Conservation (phyloP, 352 stramenopile species). For the Pythium sp. region DNA sequence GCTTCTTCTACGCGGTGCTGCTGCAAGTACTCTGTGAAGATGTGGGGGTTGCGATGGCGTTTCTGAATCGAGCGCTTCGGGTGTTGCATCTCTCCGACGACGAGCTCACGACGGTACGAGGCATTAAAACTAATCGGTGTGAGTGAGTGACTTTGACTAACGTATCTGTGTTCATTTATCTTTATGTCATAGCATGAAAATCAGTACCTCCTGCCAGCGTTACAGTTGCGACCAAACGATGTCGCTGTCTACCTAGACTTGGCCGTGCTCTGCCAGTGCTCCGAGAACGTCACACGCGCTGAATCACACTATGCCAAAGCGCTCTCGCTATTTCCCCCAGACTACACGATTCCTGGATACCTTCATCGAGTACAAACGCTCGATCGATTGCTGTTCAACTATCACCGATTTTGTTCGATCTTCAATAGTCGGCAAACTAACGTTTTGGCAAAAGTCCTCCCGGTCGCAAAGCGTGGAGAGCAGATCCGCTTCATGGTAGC, state of each 20-base stretch:
- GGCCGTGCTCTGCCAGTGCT: conserved; percentile 56
- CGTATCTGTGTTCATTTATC: neutral
- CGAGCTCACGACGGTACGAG: conserved; percentile 31
- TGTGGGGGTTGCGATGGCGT: conserved; percentile 31
- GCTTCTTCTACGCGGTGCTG: conserved; percentile 40
- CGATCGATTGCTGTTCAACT: conserved; percentile 62
- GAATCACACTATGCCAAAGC: conserved; percentile 52
- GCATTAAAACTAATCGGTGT: neutral
- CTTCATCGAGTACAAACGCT: conserved; percentile 55
- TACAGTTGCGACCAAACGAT: conserved; percentile 52
- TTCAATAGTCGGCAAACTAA: conserved; percentile 58
- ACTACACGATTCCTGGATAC: conserved; percentile 61
- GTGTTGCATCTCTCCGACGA: conserved; percentile 25
- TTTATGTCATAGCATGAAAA: conserved; percentile 33
- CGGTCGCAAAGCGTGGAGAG: conserved; percentile 50
- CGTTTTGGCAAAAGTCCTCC: conserved; percentile 41
- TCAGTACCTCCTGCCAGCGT: conserved; percentile 45
- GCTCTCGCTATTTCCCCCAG: conserved; percentile 28
- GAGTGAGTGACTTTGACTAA: neutral
- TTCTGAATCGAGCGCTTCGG: conserved; percentile 25
- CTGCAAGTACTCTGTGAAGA: conserved; percentile 45
- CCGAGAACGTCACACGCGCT: conserved; percentile 38
- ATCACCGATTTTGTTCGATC: conserved; percentile 67
- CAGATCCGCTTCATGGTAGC: conserved; percentile 51
- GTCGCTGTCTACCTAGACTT: conserved; percentile 47